Evolutionary conservation across 2,329 filamentous ascomycete genomes (phyloP), one percentile per base, ranked within the genome.

Genomic region (Tolypocladium album): DNA sequence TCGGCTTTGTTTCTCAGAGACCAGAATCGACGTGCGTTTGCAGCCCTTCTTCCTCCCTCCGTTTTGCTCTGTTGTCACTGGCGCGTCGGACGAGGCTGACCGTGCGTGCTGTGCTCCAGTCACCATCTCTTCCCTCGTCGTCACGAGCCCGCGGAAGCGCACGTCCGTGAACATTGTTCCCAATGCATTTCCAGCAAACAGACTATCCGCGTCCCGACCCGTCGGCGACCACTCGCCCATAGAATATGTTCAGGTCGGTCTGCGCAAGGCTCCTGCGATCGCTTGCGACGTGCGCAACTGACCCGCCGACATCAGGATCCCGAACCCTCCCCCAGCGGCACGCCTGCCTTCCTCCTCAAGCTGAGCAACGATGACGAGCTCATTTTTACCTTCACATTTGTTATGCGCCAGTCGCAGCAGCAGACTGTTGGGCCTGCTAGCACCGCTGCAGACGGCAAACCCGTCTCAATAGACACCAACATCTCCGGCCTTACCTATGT

Each of bases 401-500:
- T 94, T 64, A 80, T 96, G 65, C 78, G 85, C 68, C 78, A 87
- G 70, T 66, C 80, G 27, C 71, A 75, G 50, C 59, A 61, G 31
- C 71, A 62, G 62, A 67, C 27, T 66, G 71, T 55, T 68, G 74
- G 59, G 76, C 73, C 60, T 74, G 60, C 60, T 58, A 77, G 66
- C 76, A 76, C 66, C 75, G 77, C 82, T 31, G 76, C 80, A 43
- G 82, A 82, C 55, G 75, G 79, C 39, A 70, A 79, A 9, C 72
- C 78, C 13, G 56, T 77, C 59, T 67, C 77, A 6, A 71, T 79
- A 56, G 92, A 97, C 68, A 94, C 92, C 2, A 81, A 82, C 59
- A 89, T 99, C 68, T 92, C 88, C 62, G 92, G 93, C 58, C 81
- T 99, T 63, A 99, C 94, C 11, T 97, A 92, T 72, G 88, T 95